Evolutionary conservation across 495 filamentous ascomycete species (phyloP).

Genomic region (Cairneyella variabilis): DNA sequence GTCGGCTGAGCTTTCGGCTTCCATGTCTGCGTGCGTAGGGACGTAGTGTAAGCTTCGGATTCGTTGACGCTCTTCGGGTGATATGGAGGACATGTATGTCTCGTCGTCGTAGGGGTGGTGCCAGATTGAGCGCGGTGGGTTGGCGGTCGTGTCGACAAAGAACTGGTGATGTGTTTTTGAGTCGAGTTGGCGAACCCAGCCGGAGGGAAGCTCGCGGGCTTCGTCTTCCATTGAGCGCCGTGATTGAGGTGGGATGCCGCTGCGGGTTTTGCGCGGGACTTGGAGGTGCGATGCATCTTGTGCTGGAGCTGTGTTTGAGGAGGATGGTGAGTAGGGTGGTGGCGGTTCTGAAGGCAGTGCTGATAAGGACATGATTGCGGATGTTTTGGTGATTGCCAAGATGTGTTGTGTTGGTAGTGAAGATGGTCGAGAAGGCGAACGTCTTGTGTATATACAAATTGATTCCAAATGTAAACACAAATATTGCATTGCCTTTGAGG

Average conservation of each 20-base stretch:
- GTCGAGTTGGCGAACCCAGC: constrained; percentile 46
- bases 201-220: constrained; percentile 35
- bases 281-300: neutral
- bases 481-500: too few relatives aligned
- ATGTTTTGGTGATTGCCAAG: too few relatives aligned
- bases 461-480: too few relatives aligned
- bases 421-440: too few relatives aligned
- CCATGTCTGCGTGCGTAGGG: constrained; percentile 36
- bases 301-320: neutral
- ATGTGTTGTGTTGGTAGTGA: too few relatives aligned
- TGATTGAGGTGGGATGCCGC: constrained; percentile 37
- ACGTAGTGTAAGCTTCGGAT: constrained; percentile 30
- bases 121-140: constrained; percentile 46
- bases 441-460: too few relatives aligned
- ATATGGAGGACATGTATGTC: constrained; percentile 36
- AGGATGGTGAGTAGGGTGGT: neutral
- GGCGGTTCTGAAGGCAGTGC: too few relatives aligned
- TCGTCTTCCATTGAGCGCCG: constrained; percentile 52
- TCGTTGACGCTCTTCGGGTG: constrained; percentile 33
- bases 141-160: constrained; percentile 45
- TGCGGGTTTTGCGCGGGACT: constrained; percentile 23
- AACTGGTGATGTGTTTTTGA: constrained; percentile 40
- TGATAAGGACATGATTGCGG: too few relatives aligned
- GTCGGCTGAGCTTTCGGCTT: constrained; percentile 34
- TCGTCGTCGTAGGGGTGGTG: constrained; percentile 50